Percentiles rank a stretch among this genome's conserved stretches.
Conservation (phyloP, 228 moss, liverwort and hornwort genomes). For the Sphagnum fallax region DNA sequence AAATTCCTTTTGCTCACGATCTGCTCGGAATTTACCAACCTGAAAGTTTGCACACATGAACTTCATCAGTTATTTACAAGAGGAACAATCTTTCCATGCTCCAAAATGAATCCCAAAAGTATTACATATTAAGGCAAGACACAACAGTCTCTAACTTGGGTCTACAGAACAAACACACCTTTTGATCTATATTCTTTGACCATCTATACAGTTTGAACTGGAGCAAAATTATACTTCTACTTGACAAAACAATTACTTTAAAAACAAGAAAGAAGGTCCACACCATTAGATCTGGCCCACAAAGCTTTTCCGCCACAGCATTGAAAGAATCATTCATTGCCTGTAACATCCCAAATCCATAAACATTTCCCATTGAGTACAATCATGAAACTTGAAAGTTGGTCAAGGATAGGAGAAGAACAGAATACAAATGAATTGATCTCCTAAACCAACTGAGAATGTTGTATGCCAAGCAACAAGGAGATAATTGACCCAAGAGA, state of each 20-base stretch:
- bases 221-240: background rate
- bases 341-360: constrained; percentile 8
- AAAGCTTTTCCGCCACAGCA: constrained; percentile 28
- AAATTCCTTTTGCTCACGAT: constrained; percentile 69
- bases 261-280: background rate
- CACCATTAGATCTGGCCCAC: constrained; percentile 18
- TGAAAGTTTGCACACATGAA: constrained; percentile 10
- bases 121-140: too few relatives aligned
- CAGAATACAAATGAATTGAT: too few relatives aligned
- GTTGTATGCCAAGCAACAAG: too few relatives aligned
- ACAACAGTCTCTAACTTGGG: too few relatives aligned
- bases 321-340: constrained; percentile 39
- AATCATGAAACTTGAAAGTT: too few relatives aligned
- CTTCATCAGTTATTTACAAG: background rate
- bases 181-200: background rate
- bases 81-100: too few relatives aligned
- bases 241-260: background rate
- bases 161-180: background rate
- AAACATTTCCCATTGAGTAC: background rate
- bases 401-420: too few relatives aligned
- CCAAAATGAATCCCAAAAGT: too few relatives aligned
- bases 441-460: too few relatives aligned
- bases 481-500: too few relatives aligned
- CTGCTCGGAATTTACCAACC: constrained; percentile 94
- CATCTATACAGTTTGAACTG: background rate